Base-by-base conservation (phyloP, 2,329 filamentous ascomycete genomes). In the Calonectria pseudoreteaudii region DNA sequence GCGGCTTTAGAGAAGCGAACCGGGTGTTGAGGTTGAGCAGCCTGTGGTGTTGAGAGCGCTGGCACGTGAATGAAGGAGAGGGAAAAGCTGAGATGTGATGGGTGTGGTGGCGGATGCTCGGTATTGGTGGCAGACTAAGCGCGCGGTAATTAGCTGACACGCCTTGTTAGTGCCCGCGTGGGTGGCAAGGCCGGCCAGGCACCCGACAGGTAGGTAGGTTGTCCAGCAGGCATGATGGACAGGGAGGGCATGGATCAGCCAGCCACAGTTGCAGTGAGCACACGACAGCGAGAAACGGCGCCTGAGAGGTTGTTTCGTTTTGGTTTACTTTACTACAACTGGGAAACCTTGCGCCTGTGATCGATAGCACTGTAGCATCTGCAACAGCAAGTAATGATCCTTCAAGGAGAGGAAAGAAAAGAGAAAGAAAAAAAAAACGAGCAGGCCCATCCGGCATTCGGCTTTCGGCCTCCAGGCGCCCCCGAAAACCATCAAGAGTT, bases 81-180 rank as follows among this genome's bases (percentile, higher is more conserved):
- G 52, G 10, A 68, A 71, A 66, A 66, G 62, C 23, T 68, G 66
- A 68, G 34, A 44, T 41, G 30, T 68, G 66, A 56, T 41, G 36
- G 20, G 47, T 31, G 56, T 70, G 56, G 53, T 58, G 65, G 53
- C 18, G 23, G 52, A 66, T 16, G 50, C 14, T 36, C 16, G 38
- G 38, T 62, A 30, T 58, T 49, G 44, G 56, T 49, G 66, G 67
- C 38, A 36, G 31, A 23, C 28, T 66, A 73, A 73, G 71, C 71
- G 71, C 71, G 71, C 71, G 71, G 71, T 50, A 73, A 62, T 62
- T 62, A 62, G 66, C 68, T 69, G 52, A 52, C 56, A 64, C 41
- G 53, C 38, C 41, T 65, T 41, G 56, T 26, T 65, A 65, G 60
- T 65, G 60, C 60, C 60, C 41, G 26, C 20, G 56, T 62, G 18